Base-by-base conservation (phyloP, 2,329 filamentous ascomycete species). In the Lecanosticta acicola region DNA sequence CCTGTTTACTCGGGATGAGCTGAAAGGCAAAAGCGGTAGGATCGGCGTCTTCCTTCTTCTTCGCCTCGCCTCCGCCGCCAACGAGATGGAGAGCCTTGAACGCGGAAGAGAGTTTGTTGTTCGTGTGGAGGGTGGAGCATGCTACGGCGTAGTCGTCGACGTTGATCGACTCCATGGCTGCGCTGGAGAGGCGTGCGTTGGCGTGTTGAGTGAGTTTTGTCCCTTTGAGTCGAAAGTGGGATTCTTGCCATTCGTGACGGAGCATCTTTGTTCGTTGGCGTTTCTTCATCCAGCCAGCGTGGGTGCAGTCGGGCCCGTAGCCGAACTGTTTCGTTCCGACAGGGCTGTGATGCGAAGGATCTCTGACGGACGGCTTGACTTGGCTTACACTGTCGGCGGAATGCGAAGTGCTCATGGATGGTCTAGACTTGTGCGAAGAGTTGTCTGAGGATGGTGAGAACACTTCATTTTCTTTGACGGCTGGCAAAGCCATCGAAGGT, bases 271-370 rank as follows among this genome's bases (percentile, higher is more conserved):
- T 94, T 11, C 24, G 24, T 71, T 88, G 88, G 63, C 91, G 87
- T 75, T 94, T 95, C 75, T 94, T 94, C 81, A 98, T 94, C 68
- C 83, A 89, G 1, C 93, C 93, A 40, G 86, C 80, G 67, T 90
- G 87, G 20, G 54, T 63, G 50, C 62, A 62, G 35, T 60, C 58
- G 5, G 49, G 41, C 21, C 64, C 64, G 54, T 66, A 66, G 37
- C 62, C 60, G 37, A 63, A 63, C 20, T 57, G 45, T 37, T 60
- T 48, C 8, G 58, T 54, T 9, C 47, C 41, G 11, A 49, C 38
- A 3, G 60, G 57, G 38, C 41, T 48, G 66, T 69, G 55, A 50
- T 63, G 55, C 55, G 59, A 44, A 21, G 59, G 61, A 45, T 63
- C 60, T 17, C 55, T 57, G 45, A 56, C 32, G n/a, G 45, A 43